These are phyloP conservation scores for Phaeomoniella chlamydospora DNA, from an alignment of 2,329 filamentous ascomycete species.

Conservation along the genomic window DNA sequence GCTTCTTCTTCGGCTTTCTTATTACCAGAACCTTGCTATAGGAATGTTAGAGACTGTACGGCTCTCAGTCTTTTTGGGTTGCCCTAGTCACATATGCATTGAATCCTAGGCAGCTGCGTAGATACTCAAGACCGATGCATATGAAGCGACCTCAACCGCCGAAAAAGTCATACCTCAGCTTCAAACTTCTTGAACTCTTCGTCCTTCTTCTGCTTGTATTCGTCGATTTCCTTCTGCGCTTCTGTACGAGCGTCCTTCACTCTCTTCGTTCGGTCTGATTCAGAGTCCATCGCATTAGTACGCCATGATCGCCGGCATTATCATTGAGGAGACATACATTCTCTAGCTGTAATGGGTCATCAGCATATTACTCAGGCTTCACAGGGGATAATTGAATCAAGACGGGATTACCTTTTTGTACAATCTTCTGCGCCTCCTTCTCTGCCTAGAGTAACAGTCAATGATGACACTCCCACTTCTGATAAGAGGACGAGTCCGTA, in stretches of 20 bases:
- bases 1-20: conserved; percentile 66
- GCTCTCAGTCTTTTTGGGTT: no score
- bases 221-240: conserved; percentile 94
- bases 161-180: conserved; percentile 43
- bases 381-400: conserved; percentile 2
- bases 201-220: conserved; percentile 81
- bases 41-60: no score
- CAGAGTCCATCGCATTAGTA: not conserved
- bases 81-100: no score
- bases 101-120: no score
- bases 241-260: conserved; percentile 94
- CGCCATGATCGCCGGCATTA: conserved; percentile 2
- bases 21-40: conserved; percentile 83
- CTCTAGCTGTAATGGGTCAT: conserved; percentile 50
- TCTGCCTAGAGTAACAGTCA: conserved; percentile 52
- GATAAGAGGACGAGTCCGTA: conserved; percentile 35
- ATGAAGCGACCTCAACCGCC: no score
- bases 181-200: conserved; percentile 92
- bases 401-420: conserved; percentile 64
- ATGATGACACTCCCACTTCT: not conserved
- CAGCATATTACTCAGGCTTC: conserved; percentile 13
- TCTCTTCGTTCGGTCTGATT: conserved; percentile 77
- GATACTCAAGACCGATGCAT: no score
- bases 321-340: conserved; percentile 48
- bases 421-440: conserved; percentile 96